Percentiles rank a stretch among this genome's conserved stretches.
Evolutionary conservation across 2,329 filamentous ascomycete species (phyloP).

Genomic region (Pyrenophora graminea): DNA sequence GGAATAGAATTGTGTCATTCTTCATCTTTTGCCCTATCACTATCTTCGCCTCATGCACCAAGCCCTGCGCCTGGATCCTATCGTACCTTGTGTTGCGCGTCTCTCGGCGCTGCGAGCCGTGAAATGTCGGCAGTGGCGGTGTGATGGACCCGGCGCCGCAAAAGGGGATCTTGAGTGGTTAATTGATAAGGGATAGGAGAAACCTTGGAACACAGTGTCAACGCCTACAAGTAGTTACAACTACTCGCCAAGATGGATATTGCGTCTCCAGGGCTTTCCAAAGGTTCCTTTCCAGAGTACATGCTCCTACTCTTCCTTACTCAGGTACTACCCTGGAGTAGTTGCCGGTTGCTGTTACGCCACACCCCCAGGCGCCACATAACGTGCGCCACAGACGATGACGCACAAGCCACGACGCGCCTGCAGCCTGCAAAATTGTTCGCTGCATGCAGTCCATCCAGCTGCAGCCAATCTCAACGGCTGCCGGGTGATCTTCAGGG

Average conservation of each 20-base stretch:
- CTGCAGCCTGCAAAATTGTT: neutral
- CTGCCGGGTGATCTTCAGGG: conserved; percentile 16
- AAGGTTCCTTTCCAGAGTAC: too few species aligned
- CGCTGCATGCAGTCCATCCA: neutral
- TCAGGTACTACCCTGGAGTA: neutral
- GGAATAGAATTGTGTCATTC: neutral
- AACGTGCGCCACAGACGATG: conserved; percentile 7
- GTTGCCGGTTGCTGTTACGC: neutral
- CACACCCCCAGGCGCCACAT: neutral
- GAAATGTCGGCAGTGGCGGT: too few species aligned
- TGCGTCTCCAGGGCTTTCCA: too few species aligned
- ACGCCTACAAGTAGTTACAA: too few species aligned
- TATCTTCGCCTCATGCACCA: too few species aligned
- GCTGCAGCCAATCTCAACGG: conserved; percentile 4
- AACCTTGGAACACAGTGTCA: too few species aligned
- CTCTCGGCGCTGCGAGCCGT: neutral
- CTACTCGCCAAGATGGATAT: too few species aligned
- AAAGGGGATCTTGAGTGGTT: too few species aligned
- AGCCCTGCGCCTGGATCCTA: neutral
- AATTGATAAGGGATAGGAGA: too few species aligned
- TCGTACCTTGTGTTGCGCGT: neutral
- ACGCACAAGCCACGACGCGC: neutral
- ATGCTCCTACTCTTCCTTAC: too few species aligned
- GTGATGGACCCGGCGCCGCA: too few species aligned
- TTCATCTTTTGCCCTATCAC: neutral